These are phyloP conservation scores for Onygenales sp. DNA, from an alignment of 2,329 filamentous ascomycete genomes.

Conservation along the genomic window DNA sequence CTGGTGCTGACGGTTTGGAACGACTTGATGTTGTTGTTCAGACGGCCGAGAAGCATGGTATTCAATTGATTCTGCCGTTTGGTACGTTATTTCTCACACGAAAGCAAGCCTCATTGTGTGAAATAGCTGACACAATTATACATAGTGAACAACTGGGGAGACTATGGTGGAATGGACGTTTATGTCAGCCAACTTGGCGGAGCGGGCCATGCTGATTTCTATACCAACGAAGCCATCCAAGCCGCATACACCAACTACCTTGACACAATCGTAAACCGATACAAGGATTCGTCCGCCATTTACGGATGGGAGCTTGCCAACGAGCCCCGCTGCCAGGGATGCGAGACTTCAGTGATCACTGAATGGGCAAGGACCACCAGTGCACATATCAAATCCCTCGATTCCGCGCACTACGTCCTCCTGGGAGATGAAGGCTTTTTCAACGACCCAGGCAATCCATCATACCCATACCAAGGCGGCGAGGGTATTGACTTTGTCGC, in stretches of 20 bases:
- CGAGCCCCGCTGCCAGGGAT: slow-evolving; percentile 55
- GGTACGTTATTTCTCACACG: slow-evolving; percentile 4
- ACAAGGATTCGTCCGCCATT: slow-evolving; percentile 49
- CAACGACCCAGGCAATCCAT: slow-evolving; percentile 35
- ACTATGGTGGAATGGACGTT: slow-evolving; percentile 56
- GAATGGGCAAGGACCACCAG: slow-evolving; percentile 51
- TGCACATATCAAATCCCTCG: slow-evolving; percentile 54
- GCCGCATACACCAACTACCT: slow-evolving; percentile 55
- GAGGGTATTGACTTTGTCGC: slow-evolving; percentile 45
- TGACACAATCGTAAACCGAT: slow-evolving; percentile 48
- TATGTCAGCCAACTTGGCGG: slow-evolving; percentile 49
- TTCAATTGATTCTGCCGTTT: slow-evolving; percentile 46
- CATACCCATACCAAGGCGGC: slow-evolving; percentile 42
- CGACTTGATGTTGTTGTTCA: slow-evolving; percentile 56
- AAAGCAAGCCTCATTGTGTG: background rate
- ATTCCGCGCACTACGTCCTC: slow-evolving; percentile 51
- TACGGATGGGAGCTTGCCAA: slow-evolving; percentile 62
- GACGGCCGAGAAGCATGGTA: slow-evolving; percentile 47
- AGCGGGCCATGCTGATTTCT: slow-evolving; percentile 44
- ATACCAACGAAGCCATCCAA: slow-evolving; percentile 45
- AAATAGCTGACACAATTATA: slow-evolving; percentile 22
- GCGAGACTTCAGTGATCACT: slow-evolving; percentile 47
- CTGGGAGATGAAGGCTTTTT: slow-evolving; percentile 57
- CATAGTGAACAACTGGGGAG: slow-evolving; percentile 61
- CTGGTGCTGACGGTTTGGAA: slow-evolving; percentile 51